Evolutionary conservation across 2,329 filamentous ascomycete genomes (phyloP), one percentile per base, ranked within the genome.

Genomic region (Sporothrix brunneoviolacea): DNA sequence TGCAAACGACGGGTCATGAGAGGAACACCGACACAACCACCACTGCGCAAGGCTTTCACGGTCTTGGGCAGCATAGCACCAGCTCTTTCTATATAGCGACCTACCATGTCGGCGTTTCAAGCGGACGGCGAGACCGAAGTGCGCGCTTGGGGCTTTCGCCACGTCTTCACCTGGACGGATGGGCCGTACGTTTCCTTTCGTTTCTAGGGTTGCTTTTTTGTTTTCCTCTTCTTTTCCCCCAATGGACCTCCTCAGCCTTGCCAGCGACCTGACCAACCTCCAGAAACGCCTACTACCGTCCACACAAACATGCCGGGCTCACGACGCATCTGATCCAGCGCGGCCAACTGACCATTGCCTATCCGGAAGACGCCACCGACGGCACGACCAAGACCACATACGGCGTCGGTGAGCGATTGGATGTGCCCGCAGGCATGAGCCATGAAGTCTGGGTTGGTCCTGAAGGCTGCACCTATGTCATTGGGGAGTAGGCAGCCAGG

Each of bases 121-220:
- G 65, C 62, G 52, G 70, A 78, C 36, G 69, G 71, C 33, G 83
- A 88, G 63, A 67, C 70, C 44, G 70, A 85, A 60, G 84, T 88
- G 22, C 73, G 73, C 32, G 79, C 77, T 2, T 88, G 84, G 84
- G 84, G 84, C 2, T 89, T 88, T 62, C 58, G 64, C 3, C 72
- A 81, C 44, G 83, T 86, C 60, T 86, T 86, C 56, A 87, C 83
- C 3, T 88, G 84, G 84, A 81, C 76, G 8, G 85, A 88, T 65
- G 68, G 72, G 19, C 79, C 82, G 83, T 87, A 74, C 13, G 37
- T 42, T 22, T 38, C n/a, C 19, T 28, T n/a, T n/a, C n/a, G n/a
- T n/a, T n/a, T n/a, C n/a, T n/a, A n/a, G n/a, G n/a, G n/a, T n/a
- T n/a, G n/a, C n/a, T n/a, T n/a, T n/a, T 24, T 40, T 8, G 48